phyloP scores from a whole-genome alignment of 2,329 filamentous ascomycete genomes.

The Fusarium duplospermum region DNA sequence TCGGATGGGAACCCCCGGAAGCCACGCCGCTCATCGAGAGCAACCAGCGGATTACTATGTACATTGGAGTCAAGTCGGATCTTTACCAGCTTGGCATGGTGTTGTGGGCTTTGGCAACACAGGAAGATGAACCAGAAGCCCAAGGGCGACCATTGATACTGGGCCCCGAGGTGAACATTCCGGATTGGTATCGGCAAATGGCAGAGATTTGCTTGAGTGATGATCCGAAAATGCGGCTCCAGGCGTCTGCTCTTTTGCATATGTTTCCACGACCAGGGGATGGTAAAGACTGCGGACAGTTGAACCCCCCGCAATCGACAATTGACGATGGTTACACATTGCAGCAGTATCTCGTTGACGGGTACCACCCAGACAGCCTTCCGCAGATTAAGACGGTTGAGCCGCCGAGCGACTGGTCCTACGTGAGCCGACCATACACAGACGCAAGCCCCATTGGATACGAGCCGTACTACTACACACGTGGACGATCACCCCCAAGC shows the following conservation, averaged over 20 bases:
- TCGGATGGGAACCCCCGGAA: slow-evolving; percentile 97
- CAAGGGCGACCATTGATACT: slow-evolving; percentile 77
- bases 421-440: slow-evolving; percentile 52
- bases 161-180: slow-evolving; percentile 71
- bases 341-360: slow-evolving; percentile 54
- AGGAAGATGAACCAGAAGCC: slow-evolving; percentile 90
- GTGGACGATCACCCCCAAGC: slow-evolving; percentile 67
- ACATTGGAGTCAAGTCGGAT: slow-evolving; percentile 98
- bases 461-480: slow-evolving; percentile 59
- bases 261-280: slow-evolving; percentile 68
- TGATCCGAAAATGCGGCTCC: slow-evolving; percentile 76
- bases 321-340: slow-evolving; percentile 55
- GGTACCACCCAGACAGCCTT: slow-evolving; percentile 48
- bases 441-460: slow-evolving; percentile 50
- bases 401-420: slow-evolving; percentile 58
- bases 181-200: slow-evolving; percentile 81
- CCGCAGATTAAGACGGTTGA: slow-evolving; percentile 55
- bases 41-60: slow-evolving; percentile 93
- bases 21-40: slow-evolving; percentile 86
- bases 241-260: slow-evolving; percentile 77
- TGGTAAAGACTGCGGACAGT: slow-evolving; percentile 20
- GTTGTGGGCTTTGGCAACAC: slow-evolving; percentile 88
- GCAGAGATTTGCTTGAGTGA: slow-evolving; percentile 82
- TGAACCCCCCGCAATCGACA: slow-evolving; percentile 50
- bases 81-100: slow-evolving; percentile 98